Base-by-base conservation (phyloP, 208 protist species). In the Leishmania guyanensis region DNA sequence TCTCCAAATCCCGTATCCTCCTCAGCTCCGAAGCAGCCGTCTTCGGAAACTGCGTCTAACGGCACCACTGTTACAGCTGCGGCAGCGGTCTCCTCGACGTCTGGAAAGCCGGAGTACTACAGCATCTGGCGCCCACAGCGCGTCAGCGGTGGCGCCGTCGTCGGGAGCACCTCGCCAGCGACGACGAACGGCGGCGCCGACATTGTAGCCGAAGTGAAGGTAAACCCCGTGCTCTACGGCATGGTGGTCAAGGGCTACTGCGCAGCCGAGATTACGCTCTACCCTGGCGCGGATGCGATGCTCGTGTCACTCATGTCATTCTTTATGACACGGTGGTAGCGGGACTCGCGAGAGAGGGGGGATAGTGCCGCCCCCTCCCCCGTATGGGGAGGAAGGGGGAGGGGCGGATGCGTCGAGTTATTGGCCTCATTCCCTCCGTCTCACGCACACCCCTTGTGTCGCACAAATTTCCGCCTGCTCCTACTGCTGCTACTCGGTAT, bases 261-360 rank as follows among this genome's bases (percentile, higher is more conserved):
- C 56, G 74, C 93, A 48, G 86, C 82, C 16, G 91, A 96, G 81
- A 80, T 96, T 3, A 86, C 72, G 65, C 60, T 96, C 8, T 84
- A 82, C 54, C 70, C 87, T 0, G 93, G 91, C 22, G 89, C 86
- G 0, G 93, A 96, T 84, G 91, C 89, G 53, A 88, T 96, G 66
- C 81, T 96, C 36, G 86, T 95, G 65, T 84, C 90, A 1, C 51
- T 92, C 39, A 76, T 96, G 75, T 79, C 89, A 8, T 96, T 92
- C 79, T 82, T 85, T 72, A 90, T 92, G 51, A 78, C 86, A 12
- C 87, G 92, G n/a, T 94, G 86, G 93, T 91, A 86, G 65, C 17
- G 12, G 5, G 74, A 76, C 71, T 65, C 36, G 36, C 36, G 36
- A 39, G 36, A 60, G 33, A 10, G 26, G 54, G 17, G 36, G 33